These are phyloP conservation scores for Rostrohypoxylon terebratum DNA, from an alignment of 495 filamentous ascomycete species.

Conservation along the genomic window DNA sequence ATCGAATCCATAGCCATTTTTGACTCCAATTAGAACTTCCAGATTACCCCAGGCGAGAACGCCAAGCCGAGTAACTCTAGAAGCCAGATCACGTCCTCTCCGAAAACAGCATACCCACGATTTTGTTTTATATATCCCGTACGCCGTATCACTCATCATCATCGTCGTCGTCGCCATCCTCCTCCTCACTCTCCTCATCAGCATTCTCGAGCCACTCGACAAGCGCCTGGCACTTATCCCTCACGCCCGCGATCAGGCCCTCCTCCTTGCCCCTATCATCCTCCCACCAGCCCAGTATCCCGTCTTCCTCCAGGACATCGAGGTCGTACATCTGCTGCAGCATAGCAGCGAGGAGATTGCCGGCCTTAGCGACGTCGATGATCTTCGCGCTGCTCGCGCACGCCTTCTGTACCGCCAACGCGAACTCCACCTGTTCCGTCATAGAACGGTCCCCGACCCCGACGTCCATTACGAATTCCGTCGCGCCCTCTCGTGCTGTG, in stretches of 20 bases:
- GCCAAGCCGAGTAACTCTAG: background rate
- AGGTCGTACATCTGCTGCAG: slow-evolving; percentile 84
- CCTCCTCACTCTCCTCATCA: slow-evolving; percentile 81
- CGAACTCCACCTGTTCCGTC: slow-evolving; percentile 80
- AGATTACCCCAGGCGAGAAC: background rate
- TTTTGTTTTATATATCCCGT: background rate
- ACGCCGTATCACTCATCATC: slow-evolving; percentile 18
- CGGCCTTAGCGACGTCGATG: slow-evolving; percentile 59
- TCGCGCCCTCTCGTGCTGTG: slow-evolving; percentile 57
- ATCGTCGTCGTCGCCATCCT: slow-evolving; percentile 54
- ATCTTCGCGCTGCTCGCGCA: slow-evolving; percentile 69
- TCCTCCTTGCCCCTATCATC: slow-evolving; percentile 71
- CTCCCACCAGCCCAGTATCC: slow-evolving; percentile 88
- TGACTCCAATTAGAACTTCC: background rate
- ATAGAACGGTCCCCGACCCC: slow-evolving; percentile 61
- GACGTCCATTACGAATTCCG: slow-evolving; percentile 64
- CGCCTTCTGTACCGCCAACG: slow-evolving; percentile 84
- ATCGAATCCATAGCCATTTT: background rate
- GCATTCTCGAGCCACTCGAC: slow-evolving; percentile 88
- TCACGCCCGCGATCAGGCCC: slow-evolving; percentile 75
- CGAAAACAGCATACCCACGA: background rate
- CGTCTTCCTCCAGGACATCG: slow-evolving; percentile 91
- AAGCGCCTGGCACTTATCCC: slow-evolving; percentile 78
- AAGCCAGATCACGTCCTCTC: background rate
- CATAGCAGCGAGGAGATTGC: slow-evolving; percentile 76